These are phyloP conservation scores for Metschnikowia sp. DNA, from an alignment of 805 yeast genomes.

Conservation along the genomic window DNA sequence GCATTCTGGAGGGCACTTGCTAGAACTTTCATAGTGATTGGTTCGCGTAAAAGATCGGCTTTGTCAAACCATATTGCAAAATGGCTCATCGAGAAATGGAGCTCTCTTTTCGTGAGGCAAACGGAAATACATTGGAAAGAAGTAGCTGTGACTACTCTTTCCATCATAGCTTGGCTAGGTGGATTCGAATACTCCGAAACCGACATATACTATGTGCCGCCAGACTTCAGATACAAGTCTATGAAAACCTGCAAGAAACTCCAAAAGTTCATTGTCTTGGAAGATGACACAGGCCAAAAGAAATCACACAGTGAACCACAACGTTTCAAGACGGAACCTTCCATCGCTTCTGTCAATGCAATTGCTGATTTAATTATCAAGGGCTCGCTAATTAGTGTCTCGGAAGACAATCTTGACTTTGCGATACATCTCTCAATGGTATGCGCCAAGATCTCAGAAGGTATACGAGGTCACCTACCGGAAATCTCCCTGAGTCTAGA, in stretches of 20 bases:
- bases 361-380: neutral
- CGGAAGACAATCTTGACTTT: neutral
- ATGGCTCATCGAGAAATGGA: conserved; percentile 55
- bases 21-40: conserved; percentile 31
- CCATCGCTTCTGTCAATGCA: neutral
- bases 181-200: neutral
- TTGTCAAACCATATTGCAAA: conserved; percentile 32
- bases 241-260: conserved; percentile 3
- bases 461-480: neutral
- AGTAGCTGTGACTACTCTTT: neutral
- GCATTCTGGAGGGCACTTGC: conserved; percentile 51
- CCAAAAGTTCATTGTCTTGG: conserved; percentile 6
- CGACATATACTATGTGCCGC: neutral
- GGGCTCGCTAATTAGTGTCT: neutral
- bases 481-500: neutral
- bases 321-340: conserved; percentile 1
- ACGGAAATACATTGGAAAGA: neutral
- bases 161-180: conserved; percentile 1
- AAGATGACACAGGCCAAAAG: neutral
- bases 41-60: conserved; percentile 25
- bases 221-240: conserved; percentile 6
- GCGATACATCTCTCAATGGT: conserved; percentile 1
- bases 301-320: neutral
- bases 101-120: conserved; percentile 10
- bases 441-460: neutral